phyloP scores from a whole-genome alignment of 2,329 filamentous ascomycete species.

The Zymoseptoria passerinii region DNA sequence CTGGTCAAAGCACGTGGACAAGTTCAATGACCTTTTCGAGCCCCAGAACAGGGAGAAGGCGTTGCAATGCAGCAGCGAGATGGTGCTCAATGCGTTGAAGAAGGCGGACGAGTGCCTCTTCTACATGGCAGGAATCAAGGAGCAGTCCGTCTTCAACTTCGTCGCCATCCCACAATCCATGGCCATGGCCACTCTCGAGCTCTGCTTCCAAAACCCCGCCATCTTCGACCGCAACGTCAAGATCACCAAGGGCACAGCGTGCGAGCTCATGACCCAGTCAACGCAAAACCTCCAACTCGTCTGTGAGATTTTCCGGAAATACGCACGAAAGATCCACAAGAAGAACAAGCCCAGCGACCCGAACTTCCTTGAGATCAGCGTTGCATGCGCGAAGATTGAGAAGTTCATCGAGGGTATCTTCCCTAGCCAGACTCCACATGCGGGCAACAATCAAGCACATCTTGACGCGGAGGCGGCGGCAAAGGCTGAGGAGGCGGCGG shows the following conservation, averaged over 20 bases:
- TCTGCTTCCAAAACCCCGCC: conserved; percentile 82
- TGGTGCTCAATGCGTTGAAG: conserved; percentile 82
- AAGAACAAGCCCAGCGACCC: conserved; percentile 94
- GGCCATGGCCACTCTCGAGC: conserved; percentile 90
- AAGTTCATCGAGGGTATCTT: conserved; percentile 93
- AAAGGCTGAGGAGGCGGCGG: conserved; percentile 44
- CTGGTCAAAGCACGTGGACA: conserved; percentile 89
- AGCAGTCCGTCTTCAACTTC: conserved; percentile 99
- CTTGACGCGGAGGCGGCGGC: conserved; percentile 51
- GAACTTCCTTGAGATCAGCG: conserved; percentile 84
- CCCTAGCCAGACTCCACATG: conserved; percentile 63
- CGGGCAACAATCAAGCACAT: conserved; percentile 22
- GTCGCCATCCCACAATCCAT: conserved; percentile 93
- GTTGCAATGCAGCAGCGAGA: conserved; percentile 79
- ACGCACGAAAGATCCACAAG: conserved; percentile 72
- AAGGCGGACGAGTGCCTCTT: conserved; percentile 92
- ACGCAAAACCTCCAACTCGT: conserved; percentile 80
- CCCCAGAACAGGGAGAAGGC: conserved; percentile 69
- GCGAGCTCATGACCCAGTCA: conserved; percentile 81
- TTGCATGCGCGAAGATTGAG: conserved; percentile 86
- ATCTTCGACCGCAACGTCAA: conserved; percentile 87
- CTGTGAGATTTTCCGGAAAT: conserved; percentile 72
- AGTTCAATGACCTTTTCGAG: conserved; percentile 84
- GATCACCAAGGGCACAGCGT: conserved; percentile 92
- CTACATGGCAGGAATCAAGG: conserved; percentile 88